Evolutionary conservation across 2,329 filamentous ascomycete species (phyloP), one percentile per base, ranked within the genome.

Genomic region (Catunica adiposa): DNA sequence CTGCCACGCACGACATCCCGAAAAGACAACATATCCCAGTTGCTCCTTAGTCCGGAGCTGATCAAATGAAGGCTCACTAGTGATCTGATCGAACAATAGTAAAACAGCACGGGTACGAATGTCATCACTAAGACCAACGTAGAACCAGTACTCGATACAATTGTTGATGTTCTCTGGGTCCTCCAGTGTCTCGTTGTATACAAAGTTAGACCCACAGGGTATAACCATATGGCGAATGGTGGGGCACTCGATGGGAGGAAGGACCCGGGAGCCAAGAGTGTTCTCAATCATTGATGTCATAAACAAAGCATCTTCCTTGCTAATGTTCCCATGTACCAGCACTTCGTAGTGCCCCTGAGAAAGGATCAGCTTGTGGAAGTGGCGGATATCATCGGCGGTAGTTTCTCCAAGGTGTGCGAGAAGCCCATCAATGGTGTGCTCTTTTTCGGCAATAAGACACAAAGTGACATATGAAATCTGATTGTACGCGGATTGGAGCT

Each of bases 1-100:
- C n/a, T 80, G 72, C 56, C 84, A 80, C 54, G 78, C 77, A 40
- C 83, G 75, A 9, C 81, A 75, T 26, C 88, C 86, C 51, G 86
- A 90, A 69, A 90, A 95, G 0, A 98, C 90, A 54, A 98, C 86
- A 63, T 98, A 98, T 11, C 92, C 92, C 5, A 98, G 82, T 69
- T 98, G 90, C 67, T 98, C 90, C 69, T 97, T 96, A 46, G 92
- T 97, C 52, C 92, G 81, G 6, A 98, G 76, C 67, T 94, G 89
- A 68, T 98, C 88, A 65, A 97, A 98, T 7, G 85, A 85, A 3
- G 89, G 89, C 70, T 98, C 92, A 56, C 94, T 86, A 0, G 88
- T 82, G 70, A 98, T 85, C 68, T 97, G 92, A 25, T 87, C 84
- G 44, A 96, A 76, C 4, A 98, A 75, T 44, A 94, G 73, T 0